Conservation (phyloP, 352 stramenopile genomes). For the Pythium rhizo-oryzae region DNA sequence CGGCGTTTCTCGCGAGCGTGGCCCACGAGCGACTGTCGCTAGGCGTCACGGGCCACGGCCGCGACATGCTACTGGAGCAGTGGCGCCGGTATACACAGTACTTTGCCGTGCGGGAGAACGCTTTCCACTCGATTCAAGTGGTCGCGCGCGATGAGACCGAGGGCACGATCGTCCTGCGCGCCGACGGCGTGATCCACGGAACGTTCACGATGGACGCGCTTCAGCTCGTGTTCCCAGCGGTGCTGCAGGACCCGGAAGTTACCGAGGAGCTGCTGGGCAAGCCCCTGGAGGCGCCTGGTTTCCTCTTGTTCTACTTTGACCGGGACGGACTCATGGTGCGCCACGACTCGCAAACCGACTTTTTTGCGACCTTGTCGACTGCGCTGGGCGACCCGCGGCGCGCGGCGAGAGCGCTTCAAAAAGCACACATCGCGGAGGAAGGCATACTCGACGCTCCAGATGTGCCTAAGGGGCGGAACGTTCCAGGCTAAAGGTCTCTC, state of each 20-base stretch:
- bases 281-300: neutral
- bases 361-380: neutral
- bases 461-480: too few relatives aligned
- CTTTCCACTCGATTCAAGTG: too few relatives aligned
- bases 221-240: slow-evolving; percentile 14
- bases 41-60: slow-evolving; percentile 10
- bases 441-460: too few relatives aligned
- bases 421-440: too few relatives aligned
- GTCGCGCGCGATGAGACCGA: too few relatives aligned
- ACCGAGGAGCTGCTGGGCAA: neutral
- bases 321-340: slow-evolving; percentile 1
- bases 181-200: slow-evolving; percentile 16
- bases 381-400: neutral
- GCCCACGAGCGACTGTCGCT: slow-evolving; percentile 11
- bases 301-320: slow-evolving; percentile 14
- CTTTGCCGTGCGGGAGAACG: slow-evolving; percentile 11
- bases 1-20: neutral
- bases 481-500: too few relatives aligned
- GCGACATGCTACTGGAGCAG: slow-evolving; percentile 22
- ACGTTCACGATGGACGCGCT: slow-evolving; percentile 13
- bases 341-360: slow-evolving; percentile 14
- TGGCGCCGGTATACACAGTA: slow-evolving; percentile 24
- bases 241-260: slow-evolving; percentile 11
- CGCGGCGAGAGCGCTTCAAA: too few relatives aligned
- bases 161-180: too few relatives aligned